These are phyloP conservation scores for Lyophyllum shimeji DNA, from an alignment of 768 basidiomycete genomes.

Conservation along the genomic window DNA sequence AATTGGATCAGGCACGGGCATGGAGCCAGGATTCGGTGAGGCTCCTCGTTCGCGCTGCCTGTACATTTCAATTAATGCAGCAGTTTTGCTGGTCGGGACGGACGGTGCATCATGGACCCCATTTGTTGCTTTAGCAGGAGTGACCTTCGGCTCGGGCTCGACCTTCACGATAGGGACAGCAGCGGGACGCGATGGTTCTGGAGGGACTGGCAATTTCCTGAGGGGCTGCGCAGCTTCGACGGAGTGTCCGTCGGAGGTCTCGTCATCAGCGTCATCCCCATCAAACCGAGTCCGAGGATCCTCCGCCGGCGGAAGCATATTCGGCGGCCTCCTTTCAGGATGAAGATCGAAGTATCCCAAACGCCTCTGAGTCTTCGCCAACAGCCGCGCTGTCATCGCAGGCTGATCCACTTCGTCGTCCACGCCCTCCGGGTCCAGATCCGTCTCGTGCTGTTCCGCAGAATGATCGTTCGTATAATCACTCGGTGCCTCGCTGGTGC, in stretches of 20 bases:
- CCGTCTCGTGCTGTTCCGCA: conserved; percentile 4
- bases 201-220: conserved; percentile 19
- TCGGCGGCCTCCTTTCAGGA: conserved; percentile 59
- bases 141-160: conserved; percentile 11
- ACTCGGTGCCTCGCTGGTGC: conserved; percentile 27
- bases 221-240: conserved; percentile 3
- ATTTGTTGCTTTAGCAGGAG: conserved; percentile 7
- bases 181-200: conserved; percentile 7
- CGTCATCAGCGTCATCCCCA: conserved; percentile 34
- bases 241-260: conserved; percentile 17
- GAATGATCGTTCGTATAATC: conserved; percentile 25
- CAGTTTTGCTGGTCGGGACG: conserved; percentile 58
- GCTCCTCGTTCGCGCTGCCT: conserved; percentile 64
- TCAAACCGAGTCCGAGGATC: conserved; percentile 37
- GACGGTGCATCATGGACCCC: conserved; percentile 11
- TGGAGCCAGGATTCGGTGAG: conserved; percentile 25
- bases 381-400: conserved; percentile 26
- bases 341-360: conserved; percentile 79
- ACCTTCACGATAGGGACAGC: conserved; percentile 1
- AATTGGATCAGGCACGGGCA: conserved; percentile 22
- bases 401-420: conserved; percentile 18
- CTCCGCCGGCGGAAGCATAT: conserved; percentile 27
- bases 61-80: conserved; percentile 84
- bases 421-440: conserved; percentile 7
- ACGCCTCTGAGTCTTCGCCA: conserved; percentile 40